A percentile compares a stretch with the other conserved stretches of the same genome.
These are phyloP conservation scores for Aspergillus pseudotamarii DNA, from an alignment of 2,329 filamentous ascomycete species.

Conservation along the genomic window DNA sequence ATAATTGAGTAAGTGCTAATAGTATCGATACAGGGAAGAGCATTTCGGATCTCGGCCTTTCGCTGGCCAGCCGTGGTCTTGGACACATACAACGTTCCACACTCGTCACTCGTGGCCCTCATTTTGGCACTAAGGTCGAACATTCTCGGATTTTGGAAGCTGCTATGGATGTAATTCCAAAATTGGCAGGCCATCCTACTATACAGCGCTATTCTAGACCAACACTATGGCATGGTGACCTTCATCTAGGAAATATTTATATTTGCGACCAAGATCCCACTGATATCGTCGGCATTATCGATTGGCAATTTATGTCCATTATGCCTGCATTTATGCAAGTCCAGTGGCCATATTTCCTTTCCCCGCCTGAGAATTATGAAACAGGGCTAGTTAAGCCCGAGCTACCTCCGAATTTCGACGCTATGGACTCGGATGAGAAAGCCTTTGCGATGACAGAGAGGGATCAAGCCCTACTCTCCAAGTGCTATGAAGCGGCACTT, in stretches of 20 bases:
- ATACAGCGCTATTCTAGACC: conserved; percentile 11
- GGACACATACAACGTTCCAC: conserved; percentile 7
- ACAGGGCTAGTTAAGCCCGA: conserved; percentile 20
- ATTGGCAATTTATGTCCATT: conserved; percentile 25
- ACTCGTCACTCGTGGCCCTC: conserved; percentile 10
- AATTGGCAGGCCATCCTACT: conserved; percentile 5
- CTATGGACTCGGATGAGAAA: conserved; percentile 23
- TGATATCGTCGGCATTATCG: conserved; percentile 21
- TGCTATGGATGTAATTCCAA: conserved; percentile 10
- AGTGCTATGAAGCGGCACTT: conserved; percentile 26
- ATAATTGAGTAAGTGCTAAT: too few relatives aligned
- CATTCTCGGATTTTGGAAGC: conserved; percentile 11
- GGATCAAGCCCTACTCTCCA: conserved; percentile 20
- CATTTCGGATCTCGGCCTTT: conserved; percentile 16
- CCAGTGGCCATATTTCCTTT: conserved; percentile 20
- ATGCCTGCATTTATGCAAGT: conserved; percentile 23
- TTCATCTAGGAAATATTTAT: conserved; percentile 28
- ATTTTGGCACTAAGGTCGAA: conserved; percentile 16
- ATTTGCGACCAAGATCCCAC: conserved; percentile 22
- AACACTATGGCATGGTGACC: conserved; percentile 23
- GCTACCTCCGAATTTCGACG: conserved; percentile 21
- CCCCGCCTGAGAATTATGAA: conserved; percentile 22
- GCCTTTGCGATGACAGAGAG: conserved; percentile 20
- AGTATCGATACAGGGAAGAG: too few relatives aligned
- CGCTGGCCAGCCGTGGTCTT: conserved; percentile 14